Evolutionary conservation across 495 filamentous ascomycete genomes (phyloP), one percentile per base, ranked within the genome.

Genomic region (Penicillium paradoxum): DNA sequence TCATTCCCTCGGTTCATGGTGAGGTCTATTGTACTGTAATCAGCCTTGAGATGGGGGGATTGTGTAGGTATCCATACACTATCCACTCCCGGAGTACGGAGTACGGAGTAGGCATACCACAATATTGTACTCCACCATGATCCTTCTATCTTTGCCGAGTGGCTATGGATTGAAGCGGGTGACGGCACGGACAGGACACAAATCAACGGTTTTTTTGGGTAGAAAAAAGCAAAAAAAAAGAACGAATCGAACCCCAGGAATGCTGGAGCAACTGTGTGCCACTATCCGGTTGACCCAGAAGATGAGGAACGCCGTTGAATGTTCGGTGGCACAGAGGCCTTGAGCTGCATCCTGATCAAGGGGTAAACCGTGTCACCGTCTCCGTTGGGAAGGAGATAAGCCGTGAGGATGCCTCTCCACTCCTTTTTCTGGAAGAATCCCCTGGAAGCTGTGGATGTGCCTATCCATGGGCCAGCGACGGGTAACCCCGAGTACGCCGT

Each of bases 11-110:
- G 45, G 18, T 14, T 9, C 40, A 33, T 43, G 33, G 45, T 44
- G 27, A 11, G 24, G 45, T 55, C 58, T 62, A 61, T 58, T 62
- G 55, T 51, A 60, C 41, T 53, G 58, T 62, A 57, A 62, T 38
- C 36, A 57, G 22, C 57, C 57, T 42, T 18, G 18, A 30, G 21
- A 17, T 53, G 34, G 6, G 5, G 11, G 5, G 6, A 32, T 3
- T 8, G 25, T 32, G 11, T 14, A 34, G 4, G 32, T 9, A 34
- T 34, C 32, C 38, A 53, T 39, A 41, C 41, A 13, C 22, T 14
- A 9, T 11, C 44, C 44, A 46, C 42, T 32, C 7, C 24, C 3
- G 24, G 7, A 27, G 6, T 32, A 32, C 29, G 4, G 9, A 32
- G 19, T 48, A 48, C 34, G 17, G 4, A 3, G 18, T 22, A 24